phyloP scores from a whole-genome alignment of 2,329 filamentous ascomycete species.

The Thyridium curvatum region DNA sequence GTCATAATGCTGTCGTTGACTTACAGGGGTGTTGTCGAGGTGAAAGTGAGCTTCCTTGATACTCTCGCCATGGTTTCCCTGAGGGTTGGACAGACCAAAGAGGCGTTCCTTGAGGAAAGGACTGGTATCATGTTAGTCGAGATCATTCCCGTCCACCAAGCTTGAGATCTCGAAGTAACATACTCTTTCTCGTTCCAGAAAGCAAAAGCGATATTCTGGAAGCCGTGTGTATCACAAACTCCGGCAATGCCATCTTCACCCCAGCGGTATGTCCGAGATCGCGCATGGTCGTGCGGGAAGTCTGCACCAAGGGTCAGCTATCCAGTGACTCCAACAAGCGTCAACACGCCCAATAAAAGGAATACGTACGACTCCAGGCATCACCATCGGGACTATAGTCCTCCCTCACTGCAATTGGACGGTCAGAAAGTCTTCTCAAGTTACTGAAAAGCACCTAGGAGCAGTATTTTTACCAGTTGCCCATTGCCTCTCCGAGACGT shows the following conservation, averaged over 20 bases:
- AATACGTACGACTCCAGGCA: conserved; percentile 82
- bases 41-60: conserved; percentile 97
- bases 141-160: neutral
- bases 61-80: conserved; percentile 95
- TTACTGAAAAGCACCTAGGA: no score
- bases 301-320: conserved; percentile 42
- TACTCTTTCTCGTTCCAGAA: conserved; percentile 99
- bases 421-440: conserved; percentile 9
- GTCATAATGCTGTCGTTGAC: conserved; percentile 10
- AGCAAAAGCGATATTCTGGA: conserved; percentile 88
- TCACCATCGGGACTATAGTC: conserved; percentile 88
- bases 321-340: neutral
- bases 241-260: conserved; percentile 96
- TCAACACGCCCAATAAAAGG: conserved; percentile 4
- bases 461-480: conserved; percentile 62
- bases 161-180: conserved; percentile 8
- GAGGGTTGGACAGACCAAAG: conserved; percentile 90
- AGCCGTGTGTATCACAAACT: conserved; percentile 83
- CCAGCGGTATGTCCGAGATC: conserved; percentile 87
- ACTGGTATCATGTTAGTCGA: conserved; percentile 44
- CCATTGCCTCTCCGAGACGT: conserved; percentile 92
- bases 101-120: conserved; percentile 91
- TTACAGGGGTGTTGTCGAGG: conserved; percentile 80
- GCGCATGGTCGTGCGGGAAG: conserved; percentile 88
- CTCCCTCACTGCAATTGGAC: conserved; percentile 61